phyloP scores from a whole-genome alignment of 306 rosid genomes.

The Chamaecrista fasciculata region DNA sequence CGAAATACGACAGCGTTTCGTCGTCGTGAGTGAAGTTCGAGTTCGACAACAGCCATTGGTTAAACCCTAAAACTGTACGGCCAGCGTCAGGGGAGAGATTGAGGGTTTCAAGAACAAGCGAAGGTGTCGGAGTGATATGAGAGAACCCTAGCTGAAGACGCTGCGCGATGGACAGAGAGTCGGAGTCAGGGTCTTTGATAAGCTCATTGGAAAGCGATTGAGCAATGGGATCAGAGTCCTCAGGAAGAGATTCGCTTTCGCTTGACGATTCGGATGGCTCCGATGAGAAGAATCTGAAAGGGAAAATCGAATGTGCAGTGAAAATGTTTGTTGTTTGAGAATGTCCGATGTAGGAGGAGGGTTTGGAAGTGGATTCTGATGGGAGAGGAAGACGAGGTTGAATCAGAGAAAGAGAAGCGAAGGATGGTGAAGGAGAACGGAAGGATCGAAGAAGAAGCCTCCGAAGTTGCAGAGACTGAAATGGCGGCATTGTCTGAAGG shows the following conservation, averaged over 20 bases:
- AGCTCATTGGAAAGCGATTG: conserved; percentile 56
- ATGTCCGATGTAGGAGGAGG: conserved; percentile 30
- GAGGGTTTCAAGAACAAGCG: conserved; percentile 48
- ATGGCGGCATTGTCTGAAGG: conserved; percentile 55
- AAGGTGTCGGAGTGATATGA: conserved; percentile 52
- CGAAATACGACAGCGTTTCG: conserved; percentile 57
- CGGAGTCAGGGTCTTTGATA: conserved; percentile 45
- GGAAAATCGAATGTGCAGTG: conserved; percentile 27
- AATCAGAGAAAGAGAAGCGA: conserved; percentile 21
- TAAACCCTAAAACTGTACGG: conserved; percentile 56
- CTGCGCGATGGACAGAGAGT: conserved; percentile 48
- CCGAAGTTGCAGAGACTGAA: conserved; percentile 57
- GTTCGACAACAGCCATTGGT: conserved; percentile 56
- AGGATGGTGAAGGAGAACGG: conserved; percentile 21
- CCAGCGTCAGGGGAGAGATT: conserved; percentile 63
- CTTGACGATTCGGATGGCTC: conserved; percentile 8
- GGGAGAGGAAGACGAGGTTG: background rate
- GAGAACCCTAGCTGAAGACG: conserved; percentile 70
- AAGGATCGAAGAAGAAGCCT: conserved; percentile 48
- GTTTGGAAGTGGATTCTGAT: conserved; percentile 20
- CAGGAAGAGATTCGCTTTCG: background rate
- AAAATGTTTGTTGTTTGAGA: conserved; percentile 25
- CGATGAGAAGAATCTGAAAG: conserved; percentile 41
- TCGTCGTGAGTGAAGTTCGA: conserved; percentile 60
- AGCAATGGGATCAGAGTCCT: conserved; percentile 42